A percentile compares a stretch with the other conserved stretches of the same genome.
Conservation (phyloP, 2,329 filamentous ascomycete genomes). For the Aschersonia sp. region DNA sequence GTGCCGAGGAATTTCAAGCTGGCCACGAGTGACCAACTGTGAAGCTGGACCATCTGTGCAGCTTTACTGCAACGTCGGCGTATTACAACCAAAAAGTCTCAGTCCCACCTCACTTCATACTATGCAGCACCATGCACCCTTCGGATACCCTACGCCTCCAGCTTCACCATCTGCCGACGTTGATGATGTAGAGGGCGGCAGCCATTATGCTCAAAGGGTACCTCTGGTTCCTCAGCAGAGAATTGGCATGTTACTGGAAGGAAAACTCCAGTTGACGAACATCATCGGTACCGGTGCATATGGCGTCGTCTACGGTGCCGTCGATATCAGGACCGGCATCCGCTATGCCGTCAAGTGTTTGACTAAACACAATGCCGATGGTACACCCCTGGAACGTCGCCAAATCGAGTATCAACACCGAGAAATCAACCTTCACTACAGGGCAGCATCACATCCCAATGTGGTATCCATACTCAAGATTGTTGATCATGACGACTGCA, state of each 20-base stretch:
- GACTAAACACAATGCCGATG: conserved; percentile 70
- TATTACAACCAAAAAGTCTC: not conserved
- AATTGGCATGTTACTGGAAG: conserved; percentile 70
- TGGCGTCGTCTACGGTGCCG: conserved; percentile 84
- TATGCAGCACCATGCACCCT: conserved; percentile 45
- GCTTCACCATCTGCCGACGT: conserved; percentile 40
- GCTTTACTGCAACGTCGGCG: too few species aligned
- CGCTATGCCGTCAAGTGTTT: conserved; percentile 94
- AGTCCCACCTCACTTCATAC: conserved; percentile 16
- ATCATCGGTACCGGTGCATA: conserved; percentile 92
- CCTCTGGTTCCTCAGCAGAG: conserved; percentile 66
- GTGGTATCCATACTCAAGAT: conserved; percentile 91
- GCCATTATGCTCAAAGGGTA: conserved; percentile 18
- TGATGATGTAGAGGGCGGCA: conserved; percentile 25
- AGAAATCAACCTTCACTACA: conserved; percentile 84
- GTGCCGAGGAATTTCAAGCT: too few species aligned
- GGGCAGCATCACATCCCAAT: conserved; percentile 79
- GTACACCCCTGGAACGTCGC: conserved; percentile 60
- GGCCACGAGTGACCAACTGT: too few species aligned
- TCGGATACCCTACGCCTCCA: conserved; percentile 43
- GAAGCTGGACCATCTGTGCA: too few species aligned
- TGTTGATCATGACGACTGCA: conserved; percentile 81
- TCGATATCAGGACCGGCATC: conserved; percentile 67
- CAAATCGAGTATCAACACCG: conserved; percentile 84
- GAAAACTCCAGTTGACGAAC: conserved; percentile 67